Percentiles rank a stretch among this genome's conserved stretches.
phyloP scores from a whole-genome alignment of 352 stramenopile genomes.

The Phytophthora pistaciae region DNA sequence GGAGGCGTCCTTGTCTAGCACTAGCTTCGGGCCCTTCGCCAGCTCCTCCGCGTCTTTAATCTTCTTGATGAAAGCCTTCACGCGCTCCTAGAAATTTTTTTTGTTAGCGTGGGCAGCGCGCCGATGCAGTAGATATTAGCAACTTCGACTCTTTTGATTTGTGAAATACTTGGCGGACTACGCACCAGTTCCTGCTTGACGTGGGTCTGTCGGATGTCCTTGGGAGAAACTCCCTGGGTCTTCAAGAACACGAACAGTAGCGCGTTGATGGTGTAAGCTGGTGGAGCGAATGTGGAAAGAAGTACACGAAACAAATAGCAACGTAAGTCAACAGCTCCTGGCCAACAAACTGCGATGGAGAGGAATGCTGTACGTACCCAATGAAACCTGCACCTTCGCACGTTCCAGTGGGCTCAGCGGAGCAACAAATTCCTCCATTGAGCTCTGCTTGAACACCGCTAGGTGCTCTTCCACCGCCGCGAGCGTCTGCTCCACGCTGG shows the following conservation, averaged over 20 bases:
- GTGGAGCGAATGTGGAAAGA: neutral
- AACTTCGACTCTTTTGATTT: neutral
- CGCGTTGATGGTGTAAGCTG: slow-evolving; percentile 89
- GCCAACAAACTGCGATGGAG: neutral
- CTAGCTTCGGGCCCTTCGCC: slow-evolving; percentile 75
- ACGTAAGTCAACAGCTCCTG: slow-evolving; percentile 4
- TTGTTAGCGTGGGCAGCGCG: neutral
- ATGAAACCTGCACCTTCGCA: slow-evolving; percentile 85
- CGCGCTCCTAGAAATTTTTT: slow-evolving; percentile 65
- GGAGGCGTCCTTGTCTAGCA: slow-evolving; percentile 82
- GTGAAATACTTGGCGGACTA: neutral
- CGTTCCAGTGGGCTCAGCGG: slow-evolving; percentile 76
- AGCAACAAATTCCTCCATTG: slow-evolving; percentile 66
- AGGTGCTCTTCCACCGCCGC: slow-evolving; percentile 80
- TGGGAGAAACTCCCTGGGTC: slow-evolving; percentile 86
- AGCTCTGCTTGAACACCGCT: slow-evolving; percentile 58
- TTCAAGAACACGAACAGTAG: slow-evolving; percentile 91
- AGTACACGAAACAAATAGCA: slow-evolving; percentile 4
- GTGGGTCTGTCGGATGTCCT: slow-evolving; percentile 91
- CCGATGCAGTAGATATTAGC: neutral
- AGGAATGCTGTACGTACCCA: slow-evolving; percentile 56
- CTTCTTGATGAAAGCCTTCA: slow-evolving; percentile 91
- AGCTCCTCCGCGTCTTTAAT: slow-evolving; percentile 91
- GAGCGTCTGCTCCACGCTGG: slow-evolving; percentile 83
- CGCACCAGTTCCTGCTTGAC: slow-evolving; percentile 89